Evolutionary conservation across 2,329 filamentous ascomycete species (phyloP).

Genomic region (Sporothrix pallida): DNA sequence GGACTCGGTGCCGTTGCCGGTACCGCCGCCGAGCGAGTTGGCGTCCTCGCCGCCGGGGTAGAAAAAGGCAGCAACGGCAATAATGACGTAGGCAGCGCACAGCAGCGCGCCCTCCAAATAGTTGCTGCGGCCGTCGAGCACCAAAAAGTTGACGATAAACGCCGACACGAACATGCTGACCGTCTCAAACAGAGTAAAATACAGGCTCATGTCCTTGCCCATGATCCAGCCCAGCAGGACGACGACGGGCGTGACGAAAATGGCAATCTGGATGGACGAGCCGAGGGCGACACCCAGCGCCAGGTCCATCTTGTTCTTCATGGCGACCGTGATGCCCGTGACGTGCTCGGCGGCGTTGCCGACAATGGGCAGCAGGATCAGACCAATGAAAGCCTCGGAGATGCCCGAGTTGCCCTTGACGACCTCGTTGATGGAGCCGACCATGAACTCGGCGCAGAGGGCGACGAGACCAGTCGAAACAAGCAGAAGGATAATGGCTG

Average conservation of each 20-base stretch:
- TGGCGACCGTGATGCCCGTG: slow-evolving; percentile 65
- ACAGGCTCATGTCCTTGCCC: slow-evolving; percentile 63
- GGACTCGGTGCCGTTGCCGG: not conserved
- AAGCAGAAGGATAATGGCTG: slow-evolving; percentile 58
- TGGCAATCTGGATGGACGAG: slow-evolving; percentile 65
- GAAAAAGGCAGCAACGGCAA: slow-evolving; percentile 42
- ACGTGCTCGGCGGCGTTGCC: slow-evolving; percentile 68
- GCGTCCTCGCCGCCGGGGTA: slow-evolving; percentile 39
- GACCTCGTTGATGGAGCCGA: slow-evolving; percentile 63
- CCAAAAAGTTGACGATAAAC: slow-evolving; percentile 76
- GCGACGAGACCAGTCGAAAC: slow-evolving; percentile 62
- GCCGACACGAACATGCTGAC: slow-evolving; percentile 73
- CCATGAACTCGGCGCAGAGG: slow-evolving; percentile 66
- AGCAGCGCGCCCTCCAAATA: slow-evolving; percentile 56
- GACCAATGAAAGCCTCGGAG: slow-evolving; percentile 63
- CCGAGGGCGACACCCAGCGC: slow-evolving; percentile 66
- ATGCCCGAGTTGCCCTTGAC: slow-evolving; percentile 53
- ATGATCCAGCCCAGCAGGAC: slow-evolving; percentile 66
- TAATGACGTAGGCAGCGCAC: slow-evolving; percentile 43
- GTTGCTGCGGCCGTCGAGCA: slow-evolving; percentile 73
- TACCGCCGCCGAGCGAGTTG: slow-evolving; percentile 39
- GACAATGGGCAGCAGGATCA: slow-evolving; percentile 66
- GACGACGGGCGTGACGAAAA: slow-evolving; percentile 65
- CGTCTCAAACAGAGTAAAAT: slow-evolving; percentile 78
- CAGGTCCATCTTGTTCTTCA: slow-evolving; percentile 66